Conservation (phyloP, 2,329 filamentous ascomycete genomes). For the Xylariomycetidae sp. region DNA sequence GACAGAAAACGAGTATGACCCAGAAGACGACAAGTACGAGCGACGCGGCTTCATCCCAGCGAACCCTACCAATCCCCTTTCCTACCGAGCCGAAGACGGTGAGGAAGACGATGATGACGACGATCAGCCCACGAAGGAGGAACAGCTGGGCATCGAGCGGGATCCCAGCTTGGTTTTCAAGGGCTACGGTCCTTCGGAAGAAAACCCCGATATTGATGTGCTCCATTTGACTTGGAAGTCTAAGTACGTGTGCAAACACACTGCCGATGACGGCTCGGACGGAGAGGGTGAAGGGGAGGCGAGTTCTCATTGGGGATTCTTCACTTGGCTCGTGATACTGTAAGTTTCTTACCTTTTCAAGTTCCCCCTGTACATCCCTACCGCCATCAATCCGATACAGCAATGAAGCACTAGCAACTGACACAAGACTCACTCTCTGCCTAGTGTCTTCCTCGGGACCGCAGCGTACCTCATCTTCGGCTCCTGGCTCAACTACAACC, state of each 20-base stretch:
- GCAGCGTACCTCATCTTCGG: slow-evolving; percentile 95
- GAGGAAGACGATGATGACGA: slow-evolving; percentile 33
- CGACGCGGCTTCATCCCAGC: slow-evolving; percentile 10
- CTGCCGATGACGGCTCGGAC: slow-evolving; percentile 28
- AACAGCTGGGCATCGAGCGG: slow-evolving; percentile 44
- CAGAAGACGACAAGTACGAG: slow-evolving; percentile 54
- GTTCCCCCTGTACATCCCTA: no score
- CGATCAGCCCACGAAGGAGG: slow-evolving; percentile 40
- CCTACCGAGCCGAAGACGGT: slow-evolving; percentile 28
- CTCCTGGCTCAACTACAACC: slow-evolving; percentile 98
- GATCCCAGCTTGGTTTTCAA: slow-evolving; percentile 68
- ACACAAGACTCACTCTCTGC: background rate
- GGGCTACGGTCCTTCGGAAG: slow-evolving; percentile 60
- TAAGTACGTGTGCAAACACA: slow-evolving; percentile 73
- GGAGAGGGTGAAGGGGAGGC: slow-evolving; percentile 41
- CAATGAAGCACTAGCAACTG: no score
- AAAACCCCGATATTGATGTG: slow-evolving; percentile 53
- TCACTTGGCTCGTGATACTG: slow-evolving; percentile 96
- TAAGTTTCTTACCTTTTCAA: slow-evolving; percentile 54
- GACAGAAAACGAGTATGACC: slow-evolving; percentile 63
- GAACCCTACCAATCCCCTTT: slow-evolving; percentile 26
- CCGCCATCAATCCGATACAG: no score
- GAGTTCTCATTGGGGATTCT: slow-evolving; percentile 78
- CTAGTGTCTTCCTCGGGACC: slow-evolving; percentile 75
- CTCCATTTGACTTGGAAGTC: slow-evolving; percentile 81